Base-by-base conservation (phyloP, 2,329 filamentous ascomycete species). In the Colletotrichum sp. region DNA sequence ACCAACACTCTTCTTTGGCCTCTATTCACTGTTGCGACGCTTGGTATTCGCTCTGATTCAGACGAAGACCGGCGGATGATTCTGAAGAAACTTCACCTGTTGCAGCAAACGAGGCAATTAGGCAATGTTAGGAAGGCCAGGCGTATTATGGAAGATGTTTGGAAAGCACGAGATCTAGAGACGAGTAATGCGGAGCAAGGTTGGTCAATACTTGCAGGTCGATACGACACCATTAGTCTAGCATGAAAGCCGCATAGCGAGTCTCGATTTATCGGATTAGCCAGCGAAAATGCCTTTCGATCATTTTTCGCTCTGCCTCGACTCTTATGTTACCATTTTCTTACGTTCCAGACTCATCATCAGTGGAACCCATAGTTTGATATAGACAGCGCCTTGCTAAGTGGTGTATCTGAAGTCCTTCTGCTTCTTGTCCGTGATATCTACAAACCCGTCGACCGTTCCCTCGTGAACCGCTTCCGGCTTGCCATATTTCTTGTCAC, bases 31-130 rank as follows among this genome's bases (percentile, higher is more conserved):
- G 60, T 62, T 3, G 60, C 60, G 32, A 62, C 32, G 4, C 32
- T 62, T 27, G 60, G 60, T 15, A 22, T 62, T 7, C 60, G 32
- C 12, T 25, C 60, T 22, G 60, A 39, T 15, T 62, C 60, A 5
- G 60, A 82, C 34, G 77, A 79, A 16, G 68, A 60, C 27, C 56
- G 56, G 15, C 56, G 56, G 7, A 30, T 60, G 16, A 32, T 60
- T 28, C 28, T 60, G 18, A 28, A 60, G 56, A 60, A 60, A 32
- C 27, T 60, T 16, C 56, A 60, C 16, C n/a, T 32, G 12, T 2
- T 60, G 27, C 56, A 60, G 56, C 56, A 60, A 16, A 60, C 56
- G 3, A 60, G 56, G 3, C 56, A 60, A n/a, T 2, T 60, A 0
- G 56, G 56, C 0, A 60, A 60, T 13, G 56, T 60, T 15, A 28